Evolutionary conservation across 2,329 filamentous ascomycete species (phyloP).

Genomic region (Knoxdaviesia capensis): DNA sequence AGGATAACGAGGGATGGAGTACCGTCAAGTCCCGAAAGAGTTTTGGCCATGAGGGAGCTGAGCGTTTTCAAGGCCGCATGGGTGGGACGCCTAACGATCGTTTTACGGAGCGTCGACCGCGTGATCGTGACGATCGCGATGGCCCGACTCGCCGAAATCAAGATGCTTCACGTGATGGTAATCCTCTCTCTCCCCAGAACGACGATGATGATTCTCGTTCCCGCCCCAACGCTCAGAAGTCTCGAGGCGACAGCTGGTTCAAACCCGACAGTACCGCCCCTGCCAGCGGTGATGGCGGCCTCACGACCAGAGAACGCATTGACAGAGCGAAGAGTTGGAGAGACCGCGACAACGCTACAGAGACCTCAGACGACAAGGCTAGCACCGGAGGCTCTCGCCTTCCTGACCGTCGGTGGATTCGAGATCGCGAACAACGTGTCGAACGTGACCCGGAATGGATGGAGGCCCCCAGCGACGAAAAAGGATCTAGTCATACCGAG

Average conservation of each 20-base stretch:
- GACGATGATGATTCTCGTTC: conserved; percentile 29
- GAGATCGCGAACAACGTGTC: conserved; percentile 32
- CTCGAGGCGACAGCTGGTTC: conserved; percentile 57
- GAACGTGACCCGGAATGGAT: conserved; percentile 88
- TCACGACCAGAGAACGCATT: conserved; percentile 30
- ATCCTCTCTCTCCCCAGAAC: conserved; percentile 17
- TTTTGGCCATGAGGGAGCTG: conserved; percentile 50
- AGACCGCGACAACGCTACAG: conserved; percentile 24
- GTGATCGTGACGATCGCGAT: conserved; percentile 38
- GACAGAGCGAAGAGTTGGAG: conserved; percentile 42
- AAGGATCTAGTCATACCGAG: conserved; percentile 53
- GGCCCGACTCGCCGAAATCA: conserved; percentile 26
- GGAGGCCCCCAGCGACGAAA: conserved; percentile 51
- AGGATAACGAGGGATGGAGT: conserved; percentile 54
- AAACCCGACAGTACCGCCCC: conserved; percentile 30
- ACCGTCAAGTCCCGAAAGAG: conserved; percentile 56
- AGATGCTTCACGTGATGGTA: conserved; percentile 24
- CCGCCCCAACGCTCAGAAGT: conserved; percentile 42
- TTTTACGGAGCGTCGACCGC: conserved; percentile 20
- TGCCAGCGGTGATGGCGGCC: conserved; percentile 12
- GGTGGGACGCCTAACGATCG: conserved; percentile 22
- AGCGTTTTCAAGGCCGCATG: conserved; percentile 48
- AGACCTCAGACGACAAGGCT: conserved; percentile 34
- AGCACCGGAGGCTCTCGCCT: conserved; percentile 16
- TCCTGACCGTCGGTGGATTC: conserved; percentile 31